Conservation (phyloP, 2,329 filamentous ascomycete species). For the Karstenula rhodostoma region DNA sequence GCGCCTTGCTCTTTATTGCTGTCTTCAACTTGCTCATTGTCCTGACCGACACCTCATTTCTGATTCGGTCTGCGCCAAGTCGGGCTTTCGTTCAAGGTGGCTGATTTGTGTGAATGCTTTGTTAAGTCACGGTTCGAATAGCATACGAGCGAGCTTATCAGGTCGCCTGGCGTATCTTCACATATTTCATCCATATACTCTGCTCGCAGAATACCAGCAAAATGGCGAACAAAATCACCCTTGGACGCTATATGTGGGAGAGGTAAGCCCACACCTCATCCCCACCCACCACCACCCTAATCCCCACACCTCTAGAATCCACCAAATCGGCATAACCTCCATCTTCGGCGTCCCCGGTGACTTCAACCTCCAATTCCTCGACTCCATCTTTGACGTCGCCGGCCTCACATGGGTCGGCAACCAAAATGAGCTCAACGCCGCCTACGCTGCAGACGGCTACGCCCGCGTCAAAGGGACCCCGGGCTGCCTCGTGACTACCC, state of each 20-base stretch:
- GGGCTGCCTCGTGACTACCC: slow-evolving; percentile 64
- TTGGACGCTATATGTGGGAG: slow-evolving; percentile 54
- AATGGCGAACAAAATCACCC: slow-evolving; percentile 44
- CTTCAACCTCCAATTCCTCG: slow-evolving; percentile 57
- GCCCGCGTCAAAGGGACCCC: slow-evolving; percentile 62
- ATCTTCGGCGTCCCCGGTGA: slow-evolving; percentile 53
- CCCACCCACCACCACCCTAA: no score
- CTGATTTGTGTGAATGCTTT: no score
- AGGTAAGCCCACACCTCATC: slow-evolving; percentile 21
- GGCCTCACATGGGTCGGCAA: slow-evolving; percentile 60
- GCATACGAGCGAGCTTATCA: no score
- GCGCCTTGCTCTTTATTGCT: background rate
- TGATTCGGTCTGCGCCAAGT: background rate
- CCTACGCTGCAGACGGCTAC: slow-evolving; percentile 67
- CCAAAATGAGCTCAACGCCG: slow-evolving; percentile 66
- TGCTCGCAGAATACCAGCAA: slow-evolving; percentile 11
- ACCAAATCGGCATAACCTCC: slow-evolving; percentile 38
- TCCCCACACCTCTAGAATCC: slow-evolving; percentile 34
- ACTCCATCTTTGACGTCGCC: slow-evolving; percentile 51
- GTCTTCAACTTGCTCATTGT: background rate
- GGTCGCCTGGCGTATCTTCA: background rate
- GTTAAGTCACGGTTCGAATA: no score
- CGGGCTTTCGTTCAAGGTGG: background rate
- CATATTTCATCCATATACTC: background rate
- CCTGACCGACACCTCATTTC: background rate